Conservation (phyloP, 768 basidiomycete species). For the Nidula microcarpa region DNA sequence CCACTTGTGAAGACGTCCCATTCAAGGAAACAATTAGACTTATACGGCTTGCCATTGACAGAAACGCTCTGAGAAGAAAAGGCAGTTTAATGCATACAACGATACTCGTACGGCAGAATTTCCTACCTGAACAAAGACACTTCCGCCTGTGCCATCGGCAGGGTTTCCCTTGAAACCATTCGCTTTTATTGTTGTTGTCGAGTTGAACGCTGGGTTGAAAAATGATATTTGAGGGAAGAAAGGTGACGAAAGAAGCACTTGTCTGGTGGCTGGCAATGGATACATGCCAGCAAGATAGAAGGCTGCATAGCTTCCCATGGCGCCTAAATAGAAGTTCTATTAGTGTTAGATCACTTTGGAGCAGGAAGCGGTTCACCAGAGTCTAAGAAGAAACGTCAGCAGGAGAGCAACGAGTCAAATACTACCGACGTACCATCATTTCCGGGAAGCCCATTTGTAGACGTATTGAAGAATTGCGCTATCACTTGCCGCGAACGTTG, state of each 20-base stretch:
- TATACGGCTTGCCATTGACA: slow-evolving; percentile 53
- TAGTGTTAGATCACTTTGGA: background rate
- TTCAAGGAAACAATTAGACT: slow-evolving; percentile 62
- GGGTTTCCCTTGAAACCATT: slow-evolving; percentile 53
- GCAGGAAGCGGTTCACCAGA: background rate
- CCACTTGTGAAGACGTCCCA: slow-evolving; percentile 61
- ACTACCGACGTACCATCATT: slow-evolving; percentile 50
- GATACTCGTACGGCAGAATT: background rate
- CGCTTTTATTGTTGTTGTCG: slow-evolving; percentile 51
- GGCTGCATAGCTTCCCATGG: slow-evolving; percentile 59
- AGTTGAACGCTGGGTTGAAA: slow-evolving; percentile 54
- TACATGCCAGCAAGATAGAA: slow-evolving; percentile 62
- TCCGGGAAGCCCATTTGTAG: slow-evolving; percentile 54
- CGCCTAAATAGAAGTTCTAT: slow-evolving; percentile 30
- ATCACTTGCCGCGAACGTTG: slow-evolving; percentile 54
- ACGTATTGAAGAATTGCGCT: slow-evolving; percentile 52
- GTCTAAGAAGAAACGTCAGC: too few species aligned
- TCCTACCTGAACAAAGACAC: slow-evolving; percentile 53
- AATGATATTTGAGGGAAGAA: slow-evolving; percentile 61
- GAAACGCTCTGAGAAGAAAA: slow-evolving; percentile 42
- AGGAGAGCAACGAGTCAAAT: too few species aligned
- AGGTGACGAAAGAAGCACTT: slow-evolving; percentile 58
- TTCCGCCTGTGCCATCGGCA: slow-evolving; percentile 44
- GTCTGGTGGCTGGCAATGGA: slow-evolving; percentile 58
- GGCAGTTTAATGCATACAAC: background rate